phyloP scores from a whole-genome alignment of 192 early-diverging fungal genomes.

The Coemansia sp. region DNA sequence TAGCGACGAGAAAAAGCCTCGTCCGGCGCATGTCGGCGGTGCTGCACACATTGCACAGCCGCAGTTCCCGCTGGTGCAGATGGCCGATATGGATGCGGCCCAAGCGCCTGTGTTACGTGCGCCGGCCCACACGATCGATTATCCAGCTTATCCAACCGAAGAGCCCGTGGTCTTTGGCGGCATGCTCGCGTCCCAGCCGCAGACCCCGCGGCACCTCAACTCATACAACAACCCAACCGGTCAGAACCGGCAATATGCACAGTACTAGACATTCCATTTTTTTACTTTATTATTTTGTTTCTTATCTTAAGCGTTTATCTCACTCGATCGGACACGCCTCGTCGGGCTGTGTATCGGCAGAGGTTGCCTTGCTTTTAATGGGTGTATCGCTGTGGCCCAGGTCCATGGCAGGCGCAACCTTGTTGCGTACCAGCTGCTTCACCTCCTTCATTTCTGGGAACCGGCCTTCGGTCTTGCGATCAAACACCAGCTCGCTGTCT shows the following conservation, averaged over 20 bases:
- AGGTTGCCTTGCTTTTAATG: constrained; percentile 46
- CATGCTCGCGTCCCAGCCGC: neutral
- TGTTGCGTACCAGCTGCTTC: constrained; percentile 66
- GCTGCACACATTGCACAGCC: constrained; percentile 11
- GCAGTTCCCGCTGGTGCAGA: constrained; percentile 38
- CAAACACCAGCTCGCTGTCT: constrained; percentile 52
- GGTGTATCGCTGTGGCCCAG: constrained; percentile 67
- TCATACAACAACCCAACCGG: neutral
- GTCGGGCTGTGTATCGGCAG: neutral
- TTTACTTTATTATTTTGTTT: neutral
- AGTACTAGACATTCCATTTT: neutral
- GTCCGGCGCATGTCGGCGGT: constrained; percentile 39
- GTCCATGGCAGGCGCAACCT: constrained; percentile 61
- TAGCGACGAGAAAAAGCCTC: constrained; percentile 32
- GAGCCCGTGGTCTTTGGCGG: constrained; percentile 8
- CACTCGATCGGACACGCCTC: neutral
- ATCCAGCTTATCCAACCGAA: neutral
- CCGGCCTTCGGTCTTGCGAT: constrained; percentile 61
- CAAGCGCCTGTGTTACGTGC: neutral
- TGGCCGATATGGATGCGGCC: constrained; percentile 9
- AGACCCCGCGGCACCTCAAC: neutral
- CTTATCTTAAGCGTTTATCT: neutral
- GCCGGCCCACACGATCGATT: neutral
- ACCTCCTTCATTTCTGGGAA: constrained; percentile 78
- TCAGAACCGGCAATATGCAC: neutral